Percentiles rank a stretch among this genome's conserved stretches.
phyloP scores from a whole-genome alignment of 2,329 filamentous ascomycete genomes.

The Penicillium sp. region DNA sequence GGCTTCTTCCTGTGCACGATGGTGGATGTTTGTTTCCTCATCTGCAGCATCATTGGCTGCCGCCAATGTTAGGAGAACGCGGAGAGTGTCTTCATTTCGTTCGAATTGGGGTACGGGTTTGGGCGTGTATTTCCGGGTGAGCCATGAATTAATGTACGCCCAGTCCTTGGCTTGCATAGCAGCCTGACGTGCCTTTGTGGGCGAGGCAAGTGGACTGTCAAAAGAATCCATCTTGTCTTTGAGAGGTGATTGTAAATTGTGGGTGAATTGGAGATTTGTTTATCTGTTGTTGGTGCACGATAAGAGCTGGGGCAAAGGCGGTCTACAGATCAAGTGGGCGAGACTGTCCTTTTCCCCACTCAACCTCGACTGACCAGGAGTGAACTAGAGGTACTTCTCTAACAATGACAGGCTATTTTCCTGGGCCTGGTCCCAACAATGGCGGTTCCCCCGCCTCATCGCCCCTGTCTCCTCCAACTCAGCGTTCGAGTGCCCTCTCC shows the following conservation, averaged over 20 bases:
- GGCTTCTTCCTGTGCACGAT: conserved; percentile 40
- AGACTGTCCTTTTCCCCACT: conserved; percentile 24
- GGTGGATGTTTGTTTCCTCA: conserved; percentile 38
- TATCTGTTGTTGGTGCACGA: conserved; percentile 12
- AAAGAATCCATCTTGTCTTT: conserved; percentile 21
- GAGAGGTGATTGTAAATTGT: neutral
- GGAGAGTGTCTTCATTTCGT: conserved; percentile 80
- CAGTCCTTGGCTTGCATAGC: conserved; percentile 86
- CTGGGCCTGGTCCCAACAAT: conserved; percentile 25
- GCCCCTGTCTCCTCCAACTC: conserved; percentile 32
- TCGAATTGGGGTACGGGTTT: conserved; percentile 72
- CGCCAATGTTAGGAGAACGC: conserved; percentile 71
- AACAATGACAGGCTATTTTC: conserved; percentile 39
- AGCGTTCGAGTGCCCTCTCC: conserved; percentile 65
- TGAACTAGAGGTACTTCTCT: neutral
- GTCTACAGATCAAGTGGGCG: conserved; percentile 13
- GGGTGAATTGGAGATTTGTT: neutral
- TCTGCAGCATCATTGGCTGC: conserved; percentile 71
- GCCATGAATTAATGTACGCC: conserved; percentile 84
- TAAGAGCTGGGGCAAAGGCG: conserved; percentile 24
- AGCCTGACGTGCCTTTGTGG: conserved; percentile 68
- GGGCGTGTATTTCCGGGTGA: conserved; percentile 67
- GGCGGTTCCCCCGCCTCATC: conserved; percentile 28
- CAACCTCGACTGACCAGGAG: conserved; percentile 1
- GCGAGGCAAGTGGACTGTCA: conserved; percentile 55